Conservation (phyloP, 2,329 filamentous ascomycete species). For the Epichloe festucae region DNA sequence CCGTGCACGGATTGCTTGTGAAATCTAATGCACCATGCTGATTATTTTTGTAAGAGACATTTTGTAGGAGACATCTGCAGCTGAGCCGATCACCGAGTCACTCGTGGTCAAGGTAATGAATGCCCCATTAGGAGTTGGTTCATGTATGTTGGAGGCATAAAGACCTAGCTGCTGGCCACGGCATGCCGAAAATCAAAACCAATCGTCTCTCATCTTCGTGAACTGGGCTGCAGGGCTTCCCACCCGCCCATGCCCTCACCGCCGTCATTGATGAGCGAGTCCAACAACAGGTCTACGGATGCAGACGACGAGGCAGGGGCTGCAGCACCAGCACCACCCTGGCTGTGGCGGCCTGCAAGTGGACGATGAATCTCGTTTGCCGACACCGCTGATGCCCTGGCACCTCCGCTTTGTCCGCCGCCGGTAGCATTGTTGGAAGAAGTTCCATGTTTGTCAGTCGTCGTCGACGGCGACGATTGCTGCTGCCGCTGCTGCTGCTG, state of each 20-base stretch:
- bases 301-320: slow-evolving; percentile 2
- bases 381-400: slow-evolving; percentile 10
- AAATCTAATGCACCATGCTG: too few species aligned
- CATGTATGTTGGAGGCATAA: not conserved
- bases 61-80: too few species aligned
- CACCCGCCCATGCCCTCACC: slow-evolving; percentile 37
- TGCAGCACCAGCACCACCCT: not conserved
- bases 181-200: not conserved
- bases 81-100: too few species aligned
- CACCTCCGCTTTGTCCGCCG: slow-evolving; percentile 9
- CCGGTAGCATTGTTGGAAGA: not conserved
- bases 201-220: slow-evolving; percentile 9
- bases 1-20: too few species aligned
- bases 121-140: too few species aligned
- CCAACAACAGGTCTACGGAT: slow-evolving; percentile 29
- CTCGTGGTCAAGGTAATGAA: too few species aligned
- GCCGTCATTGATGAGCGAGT: slow-evolving; percentile 36
- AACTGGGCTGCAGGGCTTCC: slow-evolving; percentile 41
- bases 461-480: not conserved
- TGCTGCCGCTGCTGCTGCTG: not conserved
- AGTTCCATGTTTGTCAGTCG: not conserved
- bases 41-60: too few species aligned
- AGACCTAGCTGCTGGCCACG: too few species aligned
- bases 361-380: slow-evolving; percentile 4
- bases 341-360: slow-evolving; percentile 1